Evolutionary conservation across 768 basidiomycete genomes (phyloP), one percentile per base, ranked within the genome.

Genomic region (Serendipita sp.): DNA sequence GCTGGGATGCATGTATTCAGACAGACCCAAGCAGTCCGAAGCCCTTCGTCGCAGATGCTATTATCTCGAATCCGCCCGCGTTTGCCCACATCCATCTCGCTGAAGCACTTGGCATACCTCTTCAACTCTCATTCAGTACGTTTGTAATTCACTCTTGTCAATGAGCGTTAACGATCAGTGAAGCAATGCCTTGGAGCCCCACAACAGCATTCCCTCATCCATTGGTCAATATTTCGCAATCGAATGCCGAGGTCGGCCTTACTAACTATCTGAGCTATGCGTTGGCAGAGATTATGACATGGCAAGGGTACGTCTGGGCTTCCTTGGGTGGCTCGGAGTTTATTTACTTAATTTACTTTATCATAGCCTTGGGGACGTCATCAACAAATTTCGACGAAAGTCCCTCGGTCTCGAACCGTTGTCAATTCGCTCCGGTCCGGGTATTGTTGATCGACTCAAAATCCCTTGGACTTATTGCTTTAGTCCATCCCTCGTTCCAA

Each of bases 181-280:
- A 64, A 84, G 83, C 82, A 3, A 85, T 85, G 83, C 83, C 83
- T 38, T 85, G 83, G 82, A 76, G 76, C 53, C 77, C 81, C 0
- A 83, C 79, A 0, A 74, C 74, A 1, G 70, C 76, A 11, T 85
- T 84, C 67, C 76, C 81, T 0, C 84, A 85, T 69, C 84, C 84
- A 2, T 74, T 85, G 17, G 84, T 84, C 63, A 81, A 79, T 63
- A 78, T 85, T 70, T 75, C 75, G 38, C 68, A 73, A 9, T 78
- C 79, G 3, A 83, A 84, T 64, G 81, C 81, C 2, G 75, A 78
- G 61, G 69, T 69, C 13, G 74, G 79, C 0, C 74, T 83, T 30
- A 81, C 79, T 14, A 84, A 84, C 68, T 81, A 80, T 66, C 71
- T 84, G 41, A 80, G 74, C 61, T 85, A 80, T 64, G 77, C 77